phyloP scores from a whole-genome alignment of 108 stramenopile species.

The Fistulifera solaris region DNA sequence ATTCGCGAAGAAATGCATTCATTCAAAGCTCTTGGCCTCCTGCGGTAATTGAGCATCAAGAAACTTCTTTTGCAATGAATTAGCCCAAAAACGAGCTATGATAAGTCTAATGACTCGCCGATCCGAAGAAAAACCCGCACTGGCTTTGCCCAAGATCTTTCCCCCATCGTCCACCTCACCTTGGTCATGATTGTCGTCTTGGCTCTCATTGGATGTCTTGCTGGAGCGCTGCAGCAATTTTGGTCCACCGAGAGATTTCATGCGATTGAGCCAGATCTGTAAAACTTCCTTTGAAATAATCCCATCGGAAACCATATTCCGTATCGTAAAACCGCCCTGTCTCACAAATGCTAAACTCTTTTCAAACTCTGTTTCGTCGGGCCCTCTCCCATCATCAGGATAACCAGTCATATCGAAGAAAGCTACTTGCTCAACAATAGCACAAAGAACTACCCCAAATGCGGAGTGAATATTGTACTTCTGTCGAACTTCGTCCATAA shows the following conservation, averaged over 20 bases:
- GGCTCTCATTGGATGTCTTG: background rate
- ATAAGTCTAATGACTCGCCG: slow-evolving; percentile 71
- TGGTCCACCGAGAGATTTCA: slow-evolving; percentile 59
- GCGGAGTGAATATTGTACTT: slow-evolving; percentile 60
- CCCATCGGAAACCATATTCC: slow-evolving; percentile 11
- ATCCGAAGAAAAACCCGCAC: slow-evolving; percentile 58
- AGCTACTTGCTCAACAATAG: slow-evolving; percentile 72
- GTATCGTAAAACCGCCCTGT: slow-evolving; percentile 61
- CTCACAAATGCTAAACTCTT: slow-evolving; percentile 32
- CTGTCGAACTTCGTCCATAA: slow-evolving; percentile 43
- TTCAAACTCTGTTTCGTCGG: slow-evolving; percentile 55
- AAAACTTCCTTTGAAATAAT: slow-evolving; percentile 10
- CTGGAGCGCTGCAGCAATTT: slow-evolving; percentile 50
- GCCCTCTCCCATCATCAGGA: slow-evolving; percentile 54
- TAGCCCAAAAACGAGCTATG: slow-evolving; percentile 79
- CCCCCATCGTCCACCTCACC: slow-evolving; percentile 20
- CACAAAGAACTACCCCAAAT: slow-evolving; percentile 59
- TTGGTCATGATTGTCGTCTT: slow-evolving; percentile 28
- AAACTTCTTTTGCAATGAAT: slow-evolving; percentile 34
- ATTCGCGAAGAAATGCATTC: too few relatives aligned
- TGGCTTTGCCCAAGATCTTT: slow-evolving; percentile 10
- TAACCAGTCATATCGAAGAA: slow-evolving; percentile 67
- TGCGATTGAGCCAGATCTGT: slow-evolving; percentile 27
- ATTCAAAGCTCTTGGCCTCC: background rate
- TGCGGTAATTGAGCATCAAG: slow-evolving; percentile 1